These are phyloP conservation scores for Fusarium miscanthi DNA, from an alignment of 2,329 filamentous ascomycete species.

Conservation along the genomic window DNA sequence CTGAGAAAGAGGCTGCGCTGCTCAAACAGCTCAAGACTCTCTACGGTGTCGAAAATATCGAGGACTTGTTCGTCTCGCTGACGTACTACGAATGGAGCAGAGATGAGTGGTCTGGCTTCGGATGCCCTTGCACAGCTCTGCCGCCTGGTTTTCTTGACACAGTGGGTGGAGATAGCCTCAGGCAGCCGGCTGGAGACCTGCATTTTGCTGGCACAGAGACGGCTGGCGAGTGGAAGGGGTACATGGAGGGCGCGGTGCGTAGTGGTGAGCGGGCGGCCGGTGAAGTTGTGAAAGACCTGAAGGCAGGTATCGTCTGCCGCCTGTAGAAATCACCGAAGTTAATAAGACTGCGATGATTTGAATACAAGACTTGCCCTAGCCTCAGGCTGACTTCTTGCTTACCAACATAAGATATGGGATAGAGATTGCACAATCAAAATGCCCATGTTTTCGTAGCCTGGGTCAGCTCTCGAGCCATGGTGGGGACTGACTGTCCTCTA, in stretches of 20 bases:
- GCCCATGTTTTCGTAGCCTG: too few species aligned
- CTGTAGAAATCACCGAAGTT: not conserved
- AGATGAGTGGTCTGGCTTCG: not conserved
- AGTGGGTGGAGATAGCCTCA: not conserved
- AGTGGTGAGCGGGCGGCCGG: constrained; percentile 9
- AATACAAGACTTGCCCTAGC: too few species aligned
- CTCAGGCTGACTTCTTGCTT: too few species aligned
- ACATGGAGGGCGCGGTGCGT: constrained; percentile 29
- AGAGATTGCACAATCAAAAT: too few species aligned
- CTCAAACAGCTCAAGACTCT: not conserved
- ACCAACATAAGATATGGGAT: too few species aligned
- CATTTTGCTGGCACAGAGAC: constrained; percentile 29
- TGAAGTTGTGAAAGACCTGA: not conserved
- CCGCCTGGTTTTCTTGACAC: not conserved
- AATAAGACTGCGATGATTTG: too few species aligned
- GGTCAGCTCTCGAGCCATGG: too few species aligned
- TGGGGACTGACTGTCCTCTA: too few species aligned
- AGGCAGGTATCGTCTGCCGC: not conserved
- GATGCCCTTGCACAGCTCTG: not conserved
- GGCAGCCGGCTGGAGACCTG: not conserved
- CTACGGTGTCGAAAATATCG: not conserved
- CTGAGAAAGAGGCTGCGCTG: not conserved
- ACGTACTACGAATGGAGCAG: not conserved
- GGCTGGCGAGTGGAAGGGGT: constrained; percentile 19
- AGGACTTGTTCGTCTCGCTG: not conserved